Conservation (phyloP, 305 asterid genomes). For the Ilex paraguariensis region DNA sequence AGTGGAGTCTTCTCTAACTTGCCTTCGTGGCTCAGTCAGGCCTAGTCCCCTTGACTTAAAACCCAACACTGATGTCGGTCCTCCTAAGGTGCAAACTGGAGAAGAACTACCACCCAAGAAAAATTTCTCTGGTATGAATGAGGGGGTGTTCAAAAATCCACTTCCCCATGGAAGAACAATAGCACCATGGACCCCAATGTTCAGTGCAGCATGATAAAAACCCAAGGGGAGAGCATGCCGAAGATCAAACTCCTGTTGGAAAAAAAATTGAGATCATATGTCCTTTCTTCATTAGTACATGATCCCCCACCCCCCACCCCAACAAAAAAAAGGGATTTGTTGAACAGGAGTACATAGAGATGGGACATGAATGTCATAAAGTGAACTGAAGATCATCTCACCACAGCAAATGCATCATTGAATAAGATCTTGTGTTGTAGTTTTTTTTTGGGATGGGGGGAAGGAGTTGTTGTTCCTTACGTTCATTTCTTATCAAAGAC, state of each 20-base stretch:
- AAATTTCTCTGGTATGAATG: slow-evolving; percentile 75
- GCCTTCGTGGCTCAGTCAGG: slow-evolving; percentile 76
- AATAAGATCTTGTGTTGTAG: too few relatives aligned
- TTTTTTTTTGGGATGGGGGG: too few relatives aligned
- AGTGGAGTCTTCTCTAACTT: slow-evolving; percentile 30
- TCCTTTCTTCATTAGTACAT: too few relatives aligned
- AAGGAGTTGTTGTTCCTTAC: too few relatives aligned
- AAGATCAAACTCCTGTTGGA: slow-evolving; percentile 73
- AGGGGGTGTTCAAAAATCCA: slow-evolving; percentile 51
- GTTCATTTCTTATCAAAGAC: too few relatives aligned
- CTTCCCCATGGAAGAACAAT: slow-evolving; percentile 78
- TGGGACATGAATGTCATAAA: too few relatives aligned
- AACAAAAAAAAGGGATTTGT: too few relatives aligned
- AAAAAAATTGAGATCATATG: slow-evolving; percentile 8
- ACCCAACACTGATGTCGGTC: slow-evolving; percentile 81
- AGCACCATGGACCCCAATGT: slow-evolving; percentile 78
- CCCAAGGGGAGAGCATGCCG: slow-evolving; percentile 91
- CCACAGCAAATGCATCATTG: too few relatives aligned
- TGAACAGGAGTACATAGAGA: too few relatives aligned
- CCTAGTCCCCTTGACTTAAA: slow-evolving; percentile 91
- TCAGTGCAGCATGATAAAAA: slow-evolving; percentile 66
- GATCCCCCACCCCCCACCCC: too few relatives aligned
- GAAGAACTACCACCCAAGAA: slow-evolving; percentile 90
- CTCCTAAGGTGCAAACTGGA: slow-evolving; percentile 76
- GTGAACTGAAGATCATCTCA: too few relatives aligned